Conservation (phyloP, 2,329 filamentous ascomycete genomes). For the Fusarium camptoceras region DNA sequence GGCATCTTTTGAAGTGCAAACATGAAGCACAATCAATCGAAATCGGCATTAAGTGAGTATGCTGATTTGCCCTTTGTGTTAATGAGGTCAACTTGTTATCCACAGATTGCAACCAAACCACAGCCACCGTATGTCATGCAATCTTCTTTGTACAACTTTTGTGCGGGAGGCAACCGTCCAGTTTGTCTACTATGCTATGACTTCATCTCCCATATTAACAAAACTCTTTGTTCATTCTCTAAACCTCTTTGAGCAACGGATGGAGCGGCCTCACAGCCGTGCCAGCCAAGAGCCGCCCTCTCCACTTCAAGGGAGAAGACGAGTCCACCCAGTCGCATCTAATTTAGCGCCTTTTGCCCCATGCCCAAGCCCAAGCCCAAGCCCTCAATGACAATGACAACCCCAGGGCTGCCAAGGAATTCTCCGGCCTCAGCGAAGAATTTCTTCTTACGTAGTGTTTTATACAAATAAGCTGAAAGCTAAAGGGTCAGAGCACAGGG, state of each 20-base stretch:
- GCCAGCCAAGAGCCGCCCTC: slow-evolving; percentile 20
- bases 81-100: background rate
- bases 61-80: background rate
- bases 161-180: background rate
- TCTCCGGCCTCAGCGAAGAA: slow-evolving; percentile 23
- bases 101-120: background rate
- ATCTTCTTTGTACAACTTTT: background rate
- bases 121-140: background rate
- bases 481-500: background rate
- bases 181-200: background rate
- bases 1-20: background rate
- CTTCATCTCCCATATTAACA: background rate
- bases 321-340: slow-evolving; percentile 25
- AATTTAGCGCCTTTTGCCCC: slow-evolving; percentile 22
- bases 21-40: background rate
- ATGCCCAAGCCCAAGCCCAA: background rate
- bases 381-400: background rate
- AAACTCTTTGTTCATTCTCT: background rate
- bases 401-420: slow-evolving; percentile 20
- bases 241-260: slow-evolving; percentile 16
- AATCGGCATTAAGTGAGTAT: background rate
- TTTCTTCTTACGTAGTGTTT: slow-evolving; percentile 20
- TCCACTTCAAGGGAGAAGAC: slow-evolving; percentile 35
- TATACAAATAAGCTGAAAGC: background rate
- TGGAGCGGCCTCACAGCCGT: slow-evolving; percentile 33